phyloP scores from a whole-genome alignment of 2,329 filamentous ascomycete genomes.

The Zelopaecilomyces penicillatus region DNA sequence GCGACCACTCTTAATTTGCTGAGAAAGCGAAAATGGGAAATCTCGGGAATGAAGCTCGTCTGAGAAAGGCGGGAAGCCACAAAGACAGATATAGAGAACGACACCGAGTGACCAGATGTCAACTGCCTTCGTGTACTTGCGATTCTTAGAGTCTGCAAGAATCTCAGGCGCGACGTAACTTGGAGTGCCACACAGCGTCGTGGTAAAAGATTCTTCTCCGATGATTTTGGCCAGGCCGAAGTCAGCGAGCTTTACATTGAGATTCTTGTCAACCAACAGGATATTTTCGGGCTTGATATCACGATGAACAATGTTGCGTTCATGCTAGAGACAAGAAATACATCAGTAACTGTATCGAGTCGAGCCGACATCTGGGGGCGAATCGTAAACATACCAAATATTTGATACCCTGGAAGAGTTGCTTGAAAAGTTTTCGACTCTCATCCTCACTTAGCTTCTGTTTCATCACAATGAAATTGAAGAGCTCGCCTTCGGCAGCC shows the following conservation, averaged over 20 bases:
- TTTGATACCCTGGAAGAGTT: slow-evolving; percentile 89
- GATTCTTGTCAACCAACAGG: slow-evolving; percentile 71
- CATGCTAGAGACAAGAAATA: slow-evolving; percentile 55
- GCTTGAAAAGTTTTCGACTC: slow-evolving; percentile 76
- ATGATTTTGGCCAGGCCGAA: slow-evolving; percentile 98
- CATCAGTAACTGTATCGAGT: neutral
- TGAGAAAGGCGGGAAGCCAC: slow-evolving; percentile 93
- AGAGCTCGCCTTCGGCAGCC: slow-evolving; percentile 86
- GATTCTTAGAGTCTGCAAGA: slow-evolving; percentile 68
- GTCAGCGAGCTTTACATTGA: slow-evolving; percentile 87
- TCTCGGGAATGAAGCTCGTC: slow-evolving; percentile 78
- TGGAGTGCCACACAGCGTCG: slow-evolving; percentile 91
- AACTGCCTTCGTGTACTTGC: slow-evolving; percentile 89
- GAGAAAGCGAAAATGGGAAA: slow-evolving; percentile 76
- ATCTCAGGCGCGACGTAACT: slow-evolving; percentile 97
- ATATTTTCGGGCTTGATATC: slow-evolving; percentile 99
- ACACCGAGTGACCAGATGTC: slow-evolving; percentile 98
- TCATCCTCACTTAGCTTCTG: slow-evolving; percentile 80
- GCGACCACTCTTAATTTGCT: slow-evolving; percentile 80
- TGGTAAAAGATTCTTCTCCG: slow-evolving; percentile 95
- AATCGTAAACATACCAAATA: slow-evolving; percentile 64
- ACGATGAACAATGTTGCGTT: slow-evolving; percentile 92
- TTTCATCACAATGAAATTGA: slow-evolving; percentile 90
- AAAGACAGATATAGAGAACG: slow-evolving; percentile 93
- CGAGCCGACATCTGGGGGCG: neutral